Conservation (phyloP, 768 basidiomycete species). For the Russula foetens region DNA sequence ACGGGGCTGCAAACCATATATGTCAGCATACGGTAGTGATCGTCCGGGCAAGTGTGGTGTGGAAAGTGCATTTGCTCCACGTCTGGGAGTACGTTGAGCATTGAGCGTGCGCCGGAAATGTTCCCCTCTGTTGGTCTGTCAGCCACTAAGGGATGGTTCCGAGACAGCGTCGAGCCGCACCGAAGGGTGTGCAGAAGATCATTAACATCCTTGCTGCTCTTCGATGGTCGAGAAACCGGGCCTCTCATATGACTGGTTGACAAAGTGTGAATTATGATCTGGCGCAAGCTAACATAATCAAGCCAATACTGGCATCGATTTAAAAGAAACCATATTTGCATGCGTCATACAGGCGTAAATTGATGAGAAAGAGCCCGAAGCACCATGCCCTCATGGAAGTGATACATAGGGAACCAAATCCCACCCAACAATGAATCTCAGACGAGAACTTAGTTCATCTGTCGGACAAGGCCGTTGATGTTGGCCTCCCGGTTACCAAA, state of each 20-base stretch:
- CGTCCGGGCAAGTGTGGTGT: not conserved
- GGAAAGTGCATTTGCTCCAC: not conserved
- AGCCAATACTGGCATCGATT: not conserved
- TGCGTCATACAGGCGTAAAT: constrained; percentile 8
- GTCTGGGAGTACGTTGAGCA: constrained; percentile 26
- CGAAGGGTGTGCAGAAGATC: constrained; percentile 44
- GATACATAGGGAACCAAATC: constrained; percentile 19
- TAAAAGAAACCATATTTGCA: not conserved
- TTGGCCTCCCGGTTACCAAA: constrained; percentile 94
- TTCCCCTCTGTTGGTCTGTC: constrained; percentile 45
- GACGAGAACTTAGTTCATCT: constrained; percentile 63
- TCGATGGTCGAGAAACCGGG: not conserved
- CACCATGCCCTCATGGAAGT: constrained; percentile 25
- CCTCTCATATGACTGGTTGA: not conserved
- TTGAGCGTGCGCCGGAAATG: constrained; percentile 63
- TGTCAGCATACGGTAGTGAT: constrained; percentile 16
- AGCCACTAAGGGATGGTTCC: not conserved
- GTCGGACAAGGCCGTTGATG: constrained; percentile 96
- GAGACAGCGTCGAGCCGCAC: constrained; percentile 24
- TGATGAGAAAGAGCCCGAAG: constrained; percentile 15
- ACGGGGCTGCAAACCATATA: constrained; percentile 12
- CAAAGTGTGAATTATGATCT: not conserved
- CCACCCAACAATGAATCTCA: constrained; percentile 7
- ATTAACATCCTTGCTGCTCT: constrained; percentile 31
- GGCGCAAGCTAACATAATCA: not conserved